Evolutionary conservation across 2,329 filamentous ascomycete species (phyloP).

Genomic region (Tolypocladium nubicola): DNA sequence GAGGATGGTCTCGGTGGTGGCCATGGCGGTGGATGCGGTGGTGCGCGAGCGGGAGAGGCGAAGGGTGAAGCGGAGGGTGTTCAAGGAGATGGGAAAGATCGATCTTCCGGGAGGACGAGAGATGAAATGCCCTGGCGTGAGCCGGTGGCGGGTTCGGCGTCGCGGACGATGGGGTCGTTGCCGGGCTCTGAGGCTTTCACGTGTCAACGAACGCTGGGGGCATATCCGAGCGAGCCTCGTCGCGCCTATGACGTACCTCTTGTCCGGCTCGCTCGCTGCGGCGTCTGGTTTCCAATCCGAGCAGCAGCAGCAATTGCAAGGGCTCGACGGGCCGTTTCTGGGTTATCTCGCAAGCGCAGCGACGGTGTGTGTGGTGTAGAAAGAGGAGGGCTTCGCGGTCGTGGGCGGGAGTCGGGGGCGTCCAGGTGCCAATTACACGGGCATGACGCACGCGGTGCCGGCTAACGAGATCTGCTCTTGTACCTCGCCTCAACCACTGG

Average conservation of each 20-base stretch:
- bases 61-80: neutral
- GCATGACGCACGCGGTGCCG: neutral
- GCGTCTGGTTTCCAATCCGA: no score
- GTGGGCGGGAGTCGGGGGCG: neutral
- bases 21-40: slow-evolving; percentile 36
- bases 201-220: slow-evolving; percentile 15
- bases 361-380: neutral
- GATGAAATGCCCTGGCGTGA: neutral
- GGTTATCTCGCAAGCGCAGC: neutral
- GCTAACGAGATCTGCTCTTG: neutral
- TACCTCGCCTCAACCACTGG: neutral
- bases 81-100: no score
- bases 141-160: slow-evolving; percentile 4
- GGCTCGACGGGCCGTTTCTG: neutral
- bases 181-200: slow-evolving; percentile 16
- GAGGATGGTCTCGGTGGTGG: slow-evolving; percentile 64
- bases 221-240: slow-evolving; percentile 4
- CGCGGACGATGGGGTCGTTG: slow-evolving; percentile 1
- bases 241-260: neutral
- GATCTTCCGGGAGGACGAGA: neutral
- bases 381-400: neutral
- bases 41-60: slow-evolving; percentile 5
- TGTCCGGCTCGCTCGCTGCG: neutral
- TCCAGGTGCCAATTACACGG: neutral
- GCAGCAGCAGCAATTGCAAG: no score